Percentiles rank a stretch among this genome's conserved stretches.
phyloP scores from a whole-genome alignment of 768 basidiomycete genomes.

The Rhizopogon sp. region DNA sequence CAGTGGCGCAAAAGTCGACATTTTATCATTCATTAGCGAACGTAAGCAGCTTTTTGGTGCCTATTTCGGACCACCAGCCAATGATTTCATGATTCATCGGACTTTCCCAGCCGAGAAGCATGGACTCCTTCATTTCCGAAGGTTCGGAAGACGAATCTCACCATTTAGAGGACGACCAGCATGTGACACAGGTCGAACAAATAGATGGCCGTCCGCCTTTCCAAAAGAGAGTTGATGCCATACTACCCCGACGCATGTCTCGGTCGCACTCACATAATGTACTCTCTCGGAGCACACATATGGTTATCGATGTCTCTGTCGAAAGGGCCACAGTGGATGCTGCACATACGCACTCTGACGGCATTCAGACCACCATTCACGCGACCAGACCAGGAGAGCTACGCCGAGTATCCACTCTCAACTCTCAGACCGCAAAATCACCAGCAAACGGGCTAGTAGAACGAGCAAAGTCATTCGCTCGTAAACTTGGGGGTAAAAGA shows the following conservation, averaged over 20 bases:
- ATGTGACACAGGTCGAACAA: slow-evolving; percentile 45
- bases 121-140: slow-evolving; percentile 39
- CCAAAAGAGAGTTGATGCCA: slow-evolving; percentile 34
- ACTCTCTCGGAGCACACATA: slow-evolving; percentile 21
- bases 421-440: slow-evolving; percentile 19
- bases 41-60: slow-evolving; percentile 23
- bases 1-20: slow-evolving; percentile 40
- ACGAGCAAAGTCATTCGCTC: slow-evolving; percentile 37
- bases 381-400: slow-evolving; percentile 21
- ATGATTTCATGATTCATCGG: slow-evolving; percentile 5
- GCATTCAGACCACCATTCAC: slow-evolving; percentile 13
- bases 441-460: slow-evolving; percentile 23
- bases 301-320: slow-evolving; percentile 45
- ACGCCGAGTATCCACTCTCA: slow-evolving; percentile 32
- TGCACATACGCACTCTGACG: slow-evolving; percentile 1
- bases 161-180: slow-evolving; percentile 37
- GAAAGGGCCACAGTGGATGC: slow-evolving; percentile 34
- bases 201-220: slow-evolving; percentile 40
- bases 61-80: slow-evolving; percentile 1
- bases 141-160: slow-evolving; percentile 26
- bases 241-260: slow-evolving; percentile 43
- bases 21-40: slow-evolving; percentile 42
- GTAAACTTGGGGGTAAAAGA: slow-evolving; percentile 39
- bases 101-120: slow-evolving; percentile 36
- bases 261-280: slow-evolving; percentile 37